These are phyloP conservation scores for Globisporangium spiculum DNA, from an alignment of 352 stramenopile species.

Conservation along the genomic window DNA sequence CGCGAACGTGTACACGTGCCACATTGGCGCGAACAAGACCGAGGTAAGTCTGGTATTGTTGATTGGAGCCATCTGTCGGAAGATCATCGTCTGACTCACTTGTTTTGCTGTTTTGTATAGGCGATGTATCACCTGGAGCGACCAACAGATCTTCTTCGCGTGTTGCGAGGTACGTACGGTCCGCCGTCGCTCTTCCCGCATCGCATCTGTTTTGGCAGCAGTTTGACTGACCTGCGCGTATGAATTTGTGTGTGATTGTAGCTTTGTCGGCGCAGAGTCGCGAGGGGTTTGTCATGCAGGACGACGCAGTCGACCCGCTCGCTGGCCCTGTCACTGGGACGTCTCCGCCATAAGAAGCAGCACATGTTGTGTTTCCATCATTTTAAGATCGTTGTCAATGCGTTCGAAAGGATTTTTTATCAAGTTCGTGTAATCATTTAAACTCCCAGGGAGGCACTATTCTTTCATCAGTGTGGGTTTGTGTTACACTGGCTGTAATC, in stretches of 20 bases:
- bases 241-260: constrained; percentile 17
- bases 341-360: constrained; percentile 3
- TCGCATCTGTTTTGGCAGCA: constrained; percentile 4
- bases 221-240: neutral
- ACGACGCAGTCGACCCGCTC: constrained; percentile 15
- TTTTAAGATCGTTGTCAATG: constrained; percentile 6
- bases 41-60: constrained; percentile 32
- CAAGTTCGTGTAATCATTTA: neutral
- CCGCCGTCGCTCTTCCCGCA: neutral
- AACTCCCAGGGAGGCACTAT: neutral
- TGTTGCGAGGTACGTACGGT: constrained; percentile 59
- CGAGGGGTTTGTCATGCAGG: constrained; percentile 31
- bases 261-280: constrained; percentile 57
- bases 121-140: constrained; percentile 73
- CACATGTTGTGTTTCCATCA: neutral
- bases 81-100: neutral
- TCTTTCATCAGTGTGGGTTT: neutral
- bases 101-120: constrained; percentile 20
- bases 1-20: constrained; percentile 66
- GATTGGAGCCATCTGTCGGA: neutral
- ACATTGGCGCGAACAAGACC: constrained; percentile 70
- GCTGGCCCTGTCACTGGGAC: neutral
- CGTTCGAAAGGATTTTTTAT: neutral
- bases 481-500: neutral
- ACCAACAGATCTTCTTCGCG: constrained; percentile 49